Base-by-base conservation (phyloP, 345 rosid genomes). In the Dovyalis caffra region DNA sequence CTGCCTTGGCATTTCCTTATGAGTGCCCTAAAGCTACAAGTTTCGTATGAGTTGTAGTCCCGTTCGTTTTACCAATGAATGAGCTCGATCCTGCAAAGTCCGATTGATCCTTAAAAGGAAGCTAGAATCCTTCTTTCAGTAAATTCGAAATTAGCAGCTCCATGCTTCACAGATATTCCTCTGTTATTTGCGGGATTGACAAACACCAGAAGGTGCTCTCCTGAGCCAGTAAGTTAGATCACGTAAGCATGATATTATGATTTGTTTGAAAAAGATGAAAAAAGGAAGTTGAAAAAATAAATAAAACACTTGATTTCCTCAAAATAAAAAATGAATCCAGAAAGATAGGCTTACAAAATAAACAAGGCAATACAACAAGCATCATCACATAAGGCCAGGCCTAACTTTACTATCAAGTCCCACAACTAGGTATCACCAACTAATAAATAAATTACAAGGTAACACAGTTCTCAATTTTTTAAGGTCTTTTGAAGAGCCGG, bases 381-480 rank as follows among this genome's bases (percentile, higher is more conserved):
- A 69, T 61, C 28, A 69, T 61, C 37, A 70, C 58, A 45, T 32
- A 34, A 18, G 28, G 26, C 28, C 66, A 31, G 35, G 58, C 81
- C 28, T 49, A 25, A 35, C 57, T 72, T 43, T 49, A 60, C 33
- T 67, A 31, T n/a, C 15, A 15, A 25, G 64, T 33, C 72, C 33
- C 77, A 43, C 31, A 26, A 57, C 12, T 25, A 57, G 40, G 21
- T 14, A 18, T 37, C 64, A 45, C 58, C 58, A 18, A 49, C 76
- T 72, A 70, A 60, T 58, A 60, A 69, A 76, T 72, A 74, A 75
- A 78, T 65, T 78, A 72, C 82, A 64, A 64, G 72, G 64, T 62
- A 37, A 37, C 67, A 69, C n/a, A 38, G 45, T 51, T 29, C 78
- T 73, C 77, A 20, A 43, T 45, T 26, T 51, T 49, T 45, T 15